These are phyloP conservation scores for Physocladia obscura DNA, from an alignment of 192 early-diverging fungal genomes.

Conservation along the genomic window DNA sequence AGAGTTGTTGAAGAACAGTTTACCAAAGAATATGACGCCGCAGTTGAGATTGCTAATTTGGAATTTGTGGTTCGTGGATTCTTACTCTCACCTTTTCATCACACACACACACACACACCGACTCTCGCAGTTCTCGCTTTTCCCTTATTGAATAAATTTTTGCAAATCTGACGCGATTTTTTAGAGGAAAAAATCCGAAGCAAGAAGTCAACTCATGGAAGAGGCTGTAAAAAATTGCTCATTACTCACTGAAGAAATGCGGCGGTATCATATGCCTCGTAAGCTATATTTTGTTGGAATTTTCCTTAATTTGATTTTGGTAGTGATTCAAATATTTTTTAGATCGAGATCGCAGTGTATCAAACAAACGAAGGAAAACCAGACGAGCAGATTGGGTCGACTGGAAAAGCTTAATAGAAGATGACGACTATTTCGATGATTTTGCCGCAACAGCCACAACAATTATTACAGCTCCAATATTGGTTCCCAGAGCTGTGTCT, in stretches of 20 bases:
- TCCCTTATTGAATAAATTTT: neutral
- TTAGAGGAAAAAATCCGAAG: constrained; percentile 18
- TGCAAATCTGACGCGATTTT: neutral
- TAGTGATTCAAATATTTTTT: neutral
- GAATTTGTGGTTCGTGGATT: constrained; percentile 19
- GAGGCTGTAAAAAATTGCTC: constrained; percentile 19
- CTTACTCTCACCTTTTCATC: too few relatives aligned
- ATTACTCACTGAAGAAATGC: constrained; percentile 17
- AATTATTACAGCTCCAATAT: neutral
- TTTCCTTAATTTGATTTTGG: too few relatives aligned
- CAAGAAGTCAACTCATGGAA: constrained; percentile 23
- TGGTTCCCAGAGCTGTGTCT: too few relatives aligned
- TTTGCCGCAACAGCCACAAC: neutral
- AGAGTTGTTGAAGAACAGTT: neutral
- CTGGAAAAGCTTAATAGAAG: constrained; percentile 18
- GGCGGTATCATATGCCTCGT: constrained; percentile 27
- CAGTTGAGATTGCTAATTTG: constrained; percentile 11
- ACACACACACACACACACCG: too few relatives aligned
- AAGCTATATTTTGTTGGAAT: neutral
- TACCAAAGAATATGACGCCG: constrained; percentile 2
- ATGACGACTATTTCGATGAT: neutral
- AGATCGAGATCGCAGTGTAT: constrained; percentile 19
- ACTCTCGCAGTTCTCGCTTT: neutral
- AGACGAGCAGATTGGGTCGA: constrained; percentile 6
- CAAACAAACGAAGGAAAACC: constrained; percentile 10